Conservation (phyloP, 164 flowering plant genomes). For the Pachysandra terminalis region DNA sequence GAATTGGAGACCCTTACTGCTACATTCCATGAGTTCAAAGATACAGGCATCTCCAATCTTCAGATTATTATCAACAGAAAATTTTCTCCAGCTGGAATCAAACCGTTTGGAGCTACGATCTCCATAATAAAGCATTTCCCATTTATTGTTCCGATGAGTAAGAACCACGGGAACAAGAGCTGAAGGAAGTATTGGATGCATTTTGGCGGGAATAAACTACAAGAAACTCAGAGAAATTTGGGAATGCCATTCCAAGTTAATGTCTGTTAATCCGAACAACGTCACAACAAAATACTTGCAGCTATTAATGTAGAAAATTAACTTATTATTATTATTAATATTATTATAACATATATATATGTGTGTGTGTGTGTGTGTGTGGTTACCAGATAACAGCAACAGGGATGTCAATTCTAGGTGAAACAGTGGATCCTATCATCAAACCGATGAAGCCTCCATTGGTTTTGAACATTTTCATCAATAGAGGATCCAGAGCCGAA, state of each 20-base stretch:
- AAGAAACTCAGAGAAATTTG: neutral
- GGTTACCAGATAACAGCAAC: no score
- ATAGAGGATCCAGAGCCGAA: no score
- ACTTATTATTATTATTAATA: no score
- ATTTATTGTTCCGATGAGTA: slow-evolving; percentile 21
- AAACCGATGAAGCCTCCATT: neutral
- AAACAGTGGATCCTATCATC: no score
- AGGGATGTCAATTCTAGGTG: no score
- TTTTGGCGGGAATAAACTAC: slow-evolving; percentile 21
- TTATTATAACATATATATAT: no score
- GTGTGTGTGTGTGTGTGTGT: no score
- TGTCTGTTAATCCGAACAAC: neutral
- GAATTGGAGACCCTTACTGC: slow-evolving; percentile 18
- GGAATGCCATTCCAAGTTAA: neutral
- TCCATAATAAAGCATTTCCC: slow-evolving; percentile 32
- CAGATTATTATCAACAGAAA: slow-evolving; percentile 33
- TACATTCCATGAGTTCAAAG: slow-evolving; percentile 38
- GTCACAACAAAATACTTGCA: neutral
- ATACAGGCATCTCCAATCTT: slow-evolving; percentile 43
- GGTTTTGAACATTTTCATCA: neutral
- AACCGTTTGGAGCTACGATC: slow-evolving; percentile 12
- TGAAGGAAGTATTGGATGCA: slow-evolving; percentile 20
- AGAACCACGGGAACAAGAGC: slow-evolving; percentile 23
- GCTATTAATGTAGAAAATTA: no score
- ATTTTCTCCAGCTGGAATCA: slow-evolving; percentile 26